Evolutionary conservation across 2,329 filamentous ascomycete species (phyloP), one percentile per base, ranked within the genome.

Genomic region (Aspergillus terreus): DNA sequence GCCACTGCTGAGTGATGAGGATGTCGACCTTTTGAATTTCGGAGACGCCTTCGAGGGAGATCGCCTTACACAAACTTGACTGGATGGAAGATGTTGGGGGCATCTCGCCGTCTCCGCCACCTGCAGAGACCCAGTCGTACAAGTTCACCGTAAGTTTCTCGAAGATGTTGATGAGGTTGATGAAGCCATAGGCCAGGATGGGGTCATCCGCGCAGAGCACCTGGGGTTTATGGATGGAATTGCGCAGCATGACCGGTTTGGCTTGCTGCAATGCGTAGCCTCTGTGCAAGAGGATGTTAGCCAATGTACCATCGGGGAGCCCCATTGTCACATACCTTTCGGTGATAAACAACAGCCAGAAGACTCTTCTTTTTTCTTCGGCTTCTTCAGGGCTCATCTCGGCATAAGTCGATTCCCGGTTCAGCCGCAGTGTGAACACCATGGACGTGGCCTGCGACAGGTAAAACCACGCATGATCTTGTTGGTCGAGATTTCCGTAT

Each of bases 381-480:
- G 81, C 78, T 52, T 90, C 86, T 15, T 81, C 69, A 4, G 73
- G 70, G 12, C 51, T 60, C 32, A 66, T 52, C 11, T 66, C 61
- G 41, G 78, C 59, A 63, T 89, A 90, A 2, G 67, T 70, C 2
- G 67, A 61, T 56, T 77, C 75, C 10, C 74, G 73, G 54, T 76
- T 71, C 43, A 77, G 63, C 0, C 67, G 67, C 27, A 77, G 60
- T 1, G 70, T 69, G 47, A 75, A 72, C 5, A 69, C 70, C 68
- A 92, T 76, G 5, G 88, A 91, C 1, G 84, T 86, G 5, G 87
- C 86, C 69, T 94, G 88, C 23, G 88, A 83, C 9, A 92, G 75
- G 65, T 90, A 84, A 64, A 85, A 91, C 88, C 88, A 92, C 1
- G 87, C 88, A 67, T 85, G 84, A 56, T 87, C 84, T 66, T 91